Conservation (phyloP, 2,329 filamentous ascomycete species). For the Xylariaceae sp. region DNA sequence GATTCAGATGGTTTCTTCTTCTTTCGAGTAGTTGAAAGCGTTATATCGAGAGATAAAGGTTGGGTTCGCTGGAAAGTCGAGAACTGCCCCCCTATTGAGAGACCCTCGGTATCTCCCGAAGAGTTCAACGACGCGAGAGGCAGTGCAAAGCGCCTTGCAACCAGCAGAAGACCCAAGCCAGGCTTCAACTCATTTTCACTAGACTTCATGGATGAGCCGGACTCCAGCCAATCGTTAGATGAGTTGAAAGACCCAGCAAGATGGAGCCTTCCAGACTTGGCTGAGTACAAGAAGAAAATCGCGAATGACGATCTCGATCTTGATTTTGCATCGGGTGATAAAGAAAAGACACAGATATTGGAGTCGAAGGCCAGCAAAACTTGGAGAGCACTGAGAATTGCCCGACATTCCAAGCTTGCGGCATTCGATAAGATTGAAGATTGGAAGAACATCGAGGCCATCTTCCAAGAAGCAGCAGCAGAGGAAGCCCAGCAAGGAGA, state of each 20-base stretch:
- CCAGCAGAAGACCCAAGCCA: slow-evolving; percentile 64
- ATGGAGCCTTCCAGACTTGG: slow-evolving; percentile 63
- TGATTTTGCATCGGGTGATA: slow-evolving; percentile 66
- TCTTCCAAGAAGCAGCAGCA: slow-evolving; percentile 45
- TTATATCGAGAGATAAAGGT: slow-evolving; percentile 92
- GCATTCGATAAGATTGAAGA: slow-evolving; percentile 85
- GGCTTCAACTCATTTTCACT: slow-evolving; percentile 70
- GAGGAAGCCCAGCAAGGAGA: slow-evolving; percentile 35
- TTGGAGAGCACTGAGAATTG: slow-evolving; percentile 82
- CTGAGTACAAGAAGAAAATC: slow-evolving; percentile 67
- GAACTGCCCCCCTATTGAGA: slow-evolving; percentile 81
- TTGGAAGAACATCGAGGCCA: slow-evolving; percentile 60
- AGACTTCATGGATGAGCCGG: slow-evolving; percentile 68
- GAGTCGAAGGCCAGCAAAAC: slow-evolving; percentile 80
- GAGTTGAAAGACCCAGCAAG: slow-evolving; percentile 62
- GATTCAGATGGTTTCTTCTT: slow-evolving; percentile 87
- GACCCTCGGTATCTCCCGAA: slow-evolving; percentile 61
- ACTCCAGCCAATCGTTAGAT: slow-evolving; percentile 57
- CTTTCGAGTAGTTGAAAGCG: slow-evolving; percentile 92
- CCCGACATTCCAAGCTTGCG: slow-evolving; percentile 66
- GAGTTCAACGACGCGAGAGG: slow-evolving; percentile 66
- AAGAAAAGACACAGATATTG: slow-evolving; percentile 49
- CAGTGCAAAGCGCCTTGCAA: slow-evolving; percentile 59
- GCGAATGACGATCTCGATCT: slow-evolving; percentile 79
- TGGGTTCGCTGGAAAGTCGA: slow-evolving; percentile 99